Evolutionary conservation across 495 filamentous ascomycete species (phyloP).

Genomic region (Usnea hakonensis): DNA sequence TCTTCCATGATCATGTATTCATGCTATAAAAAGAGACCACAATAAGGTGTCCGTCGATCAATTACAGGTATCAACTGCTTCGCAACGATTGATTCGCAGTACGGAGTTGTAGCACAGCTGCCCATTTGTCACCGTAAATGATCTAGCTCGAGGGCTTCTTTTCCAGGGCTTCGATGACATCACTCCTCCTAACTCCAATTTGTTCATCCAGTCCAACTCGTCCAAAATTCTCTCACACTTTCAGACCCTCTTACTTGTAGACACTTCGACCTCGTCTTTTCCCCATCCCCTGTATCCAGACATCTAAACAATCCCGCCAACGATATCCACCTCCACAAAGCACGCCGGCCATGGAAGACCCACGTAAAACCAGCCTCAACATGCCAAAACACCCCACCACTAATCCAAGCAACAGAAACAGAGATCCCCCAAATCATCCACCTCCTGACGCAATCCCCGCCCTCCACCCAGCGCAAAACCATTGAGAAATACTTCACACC

Average conservation of each 20-base stretch:
- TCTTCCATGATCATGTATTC: neutral
- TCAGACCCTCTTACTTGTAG: slow-evolving; percentile 17
- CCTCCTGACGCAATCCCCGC: slow-evolving; percentile 55
- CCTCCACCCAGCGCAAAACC: slow-evolving; percentile 51
- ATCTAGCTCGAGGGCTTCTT: neutral
- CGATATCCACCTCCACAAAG: slow-evolving; percentile 39
- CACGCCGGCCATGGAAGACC: slow-evolving; percentile 43
- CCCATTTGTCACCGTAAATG: neutral
- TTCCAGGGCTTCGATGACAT: neutral
- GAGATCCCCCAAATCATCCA: slow-evolving; percentile 59
- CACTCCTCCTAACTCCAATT: neutral
- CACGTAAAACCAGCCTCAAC: slow-evolving; percentile 53
- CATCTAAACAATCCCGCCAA: slow-evolving; percentile 16
- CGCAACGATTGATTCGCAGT: neutral
- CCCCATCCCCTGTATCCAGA: slow-evolving; percentile 10
- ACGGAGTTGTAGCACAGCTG: neutral
- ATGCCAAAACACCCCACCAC: slow-evolving; percentile 36
- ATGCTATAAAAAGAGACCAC: too few species aligned
- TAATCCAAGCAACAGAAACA: slow-evolving; percentile 13
- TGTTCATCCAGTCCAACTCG: neutral
- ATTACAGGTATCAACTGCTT: neutral
- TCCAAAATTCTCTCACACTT: slow-evolving; percentile 22
- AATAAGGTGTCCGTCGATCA: neutral
- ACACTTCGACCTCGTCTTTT: slow-evolving; percentile 13
- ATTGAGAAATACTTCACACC: slow-evolving; percentile 64